Conservation (phyloP, 768 basidiomycete genomes). For the Auricularia heimuer region DNA sequence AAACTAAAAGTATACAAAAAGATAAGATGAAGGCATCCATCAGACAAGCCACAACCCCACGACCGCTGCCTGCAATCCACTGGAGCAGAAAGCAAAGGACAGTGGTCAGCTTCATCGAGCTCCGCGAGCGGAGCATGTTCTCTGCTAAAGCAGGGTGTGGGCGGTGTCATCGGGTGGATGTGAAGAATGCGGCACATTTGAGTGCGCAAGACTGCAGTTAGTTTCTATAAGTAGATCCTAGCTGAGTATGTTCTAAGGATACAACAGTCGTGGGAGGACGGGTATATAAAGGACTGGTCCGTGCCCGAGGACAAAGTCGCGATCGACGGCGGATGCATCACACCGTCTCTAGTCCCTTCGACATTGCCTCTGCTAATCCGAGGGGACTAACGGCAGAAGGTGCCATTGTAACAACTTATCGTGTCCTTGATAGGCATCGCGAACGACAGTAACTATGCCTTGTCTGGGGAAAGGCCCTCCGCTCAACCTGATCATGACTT, state of each 20-base stretch:
- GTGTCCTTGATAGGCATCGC: too few species aligned
- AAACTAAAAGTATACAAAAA: too few species aligned
- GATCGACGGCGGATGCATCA: too few species aligned
- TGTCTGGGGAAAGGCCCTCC: too few species aligned
- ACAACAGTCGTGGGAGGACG: background rate
- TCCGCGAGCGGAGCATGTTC: background rate
- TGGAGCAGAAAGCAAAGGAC: background rate
- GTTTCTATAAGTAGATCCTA: conserved; percentile 3
- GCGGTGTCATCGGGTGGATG: background rate
- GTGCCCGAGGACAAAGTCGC: too few species aligned
- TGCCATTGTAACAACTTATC: too few species aligned
- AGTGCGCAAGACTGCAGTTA: conserved; percentile 2
- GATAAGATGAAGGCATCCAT: background rate
- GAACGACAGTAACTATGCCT: too few species aligned
- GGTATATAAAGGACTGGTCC: background rate
- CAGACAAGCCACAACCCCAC: background rate
- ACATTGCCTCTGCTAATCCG: too few species aligned
- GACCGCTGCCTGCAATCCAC: background rate
- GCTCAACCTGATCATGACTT: too few species aligned
- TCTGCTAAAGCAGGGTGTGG: background rate
- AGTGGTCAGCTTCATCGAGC: background rate
- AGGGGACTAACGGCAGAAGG: too few species aligned
- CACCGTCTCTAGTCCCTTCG: too few species aligned
- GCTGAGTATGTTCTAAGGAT: conserved; percentile 3
- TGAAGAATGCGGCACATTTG: conserved; percentile 2